phyloP scores from a whole-genome alignment of 192 early-diverging fungal species.

The Linnemannia exigua region DNA sequence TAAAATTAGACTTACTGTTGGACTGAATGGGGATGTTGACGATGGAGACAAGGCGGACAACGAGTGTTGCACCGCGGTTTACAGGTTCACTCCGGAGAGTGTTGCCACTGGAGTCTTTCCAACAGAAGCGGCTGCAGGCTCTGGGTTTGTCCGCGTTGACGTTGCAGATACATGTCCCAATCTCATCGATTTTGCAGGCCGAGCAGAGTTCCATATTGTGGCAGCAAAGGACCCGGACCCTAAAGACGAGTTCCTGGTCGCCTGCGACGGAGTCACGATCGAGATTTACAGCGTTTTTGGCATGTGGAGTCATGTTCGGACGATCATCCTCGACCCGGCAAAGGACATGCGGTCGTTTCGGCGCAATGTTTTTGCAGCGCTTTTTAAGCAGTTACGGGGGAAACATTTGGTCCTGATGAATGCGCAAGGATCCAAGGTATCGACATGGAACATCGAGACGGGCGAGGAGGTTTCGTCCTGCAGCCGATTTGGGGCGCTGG shows the following conservation, averaged over 20 bases:
- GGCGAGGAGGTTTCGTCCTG: not conserved
- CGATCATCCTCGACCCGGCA: not conserved
- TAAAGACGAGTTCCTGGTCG: constrained; percentile 1
- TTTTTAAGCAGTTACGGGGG: not conserved
- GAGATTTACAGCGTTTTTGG: constrained; percentile 8
- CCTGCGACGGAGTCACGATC: constrained; percentile 6
- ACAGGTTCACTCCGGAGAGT: not conserved
- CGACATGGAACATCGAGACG: constrained; percentile 4
- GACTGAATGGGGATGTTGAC: not conserved
- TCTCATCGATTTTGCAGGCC: not conserved
- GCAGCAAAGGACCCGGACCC: not conserved
- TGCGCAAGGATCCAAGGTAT: not conserved
- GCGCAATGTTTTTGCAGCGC: not conserved
- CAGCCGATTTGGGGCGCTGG: not conserved
- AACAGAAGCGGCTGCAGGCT: not conserved
- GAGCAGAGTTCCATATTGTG: not conserved
- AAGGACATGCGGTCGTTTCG: not conserved
- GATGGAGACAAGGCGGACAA: not conserved
- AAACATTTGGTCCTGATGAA: not conserved
- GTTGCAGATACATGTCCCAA: not conserved
- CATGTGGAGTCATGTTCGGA: constrained; percentile 1
- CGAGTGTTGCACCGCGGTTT: not conserved
- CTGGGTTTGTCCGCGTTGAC: not conserved
- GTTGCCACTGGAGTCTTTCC: not conserved
- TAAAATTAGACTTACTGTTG: not conserved